A percentile compares a stretch with the other conserved stretches of the same genome.
Conservation (phyloP, 257 asterid genomes). For the Solanum neorickii region DNA sequence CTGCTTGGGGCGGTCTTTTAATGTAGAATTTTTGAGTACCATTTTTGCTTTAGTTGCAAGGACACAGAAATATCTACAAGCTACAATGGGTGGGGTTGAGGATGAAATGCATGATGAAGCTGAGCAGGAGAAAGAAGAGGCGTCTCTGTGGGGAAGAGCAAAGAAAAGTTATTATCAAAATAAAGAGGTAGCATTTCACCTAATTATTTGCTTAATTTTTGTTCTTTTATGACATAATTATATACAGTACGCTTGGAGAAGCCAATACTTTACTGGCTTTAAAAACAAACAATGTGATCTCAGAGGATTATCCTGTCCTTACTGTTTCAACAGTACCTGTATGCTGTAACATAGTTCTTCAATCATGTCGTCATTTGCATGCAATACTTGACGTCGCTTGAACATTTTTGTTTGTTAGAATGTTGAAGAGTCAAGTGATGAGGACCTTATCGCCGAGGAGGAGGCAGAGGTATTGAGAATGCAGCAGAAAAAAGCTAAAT, state of each 20-base stretch:
- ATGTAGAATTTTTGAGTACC: not conserved
- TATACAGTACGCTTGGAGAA: not conserved
- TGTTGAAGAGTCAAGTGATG: slow-evolving; percentile 57
- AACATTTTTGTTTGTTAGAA: slow-evolving; percentile 1
- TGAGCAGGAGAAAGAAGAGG: slow-evolving; percentile 43
- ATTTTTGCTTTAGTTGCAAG: slow-evolving; percentile 39
- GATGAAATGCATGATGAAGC: slow-evolving; percentile 56
- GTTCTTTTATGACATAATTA: not conserved
- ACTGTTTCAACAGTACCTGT: not conserved
- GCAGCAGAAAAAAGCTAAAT: slow-evolving; percentile 43
- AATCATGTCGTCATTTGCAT: not conserved
- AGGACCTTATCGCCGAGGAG: slow-evolving; percentile 62
- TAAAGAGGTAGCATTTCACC: slow-evolving; percentile 4
- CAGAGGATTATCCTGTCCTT: not conserved
- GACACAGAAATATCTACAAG: slow-evolving; percentile 48
- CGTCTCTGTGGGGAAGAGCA: slow-evolving; percentile 41
- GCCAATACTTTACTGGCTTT: not conserved
- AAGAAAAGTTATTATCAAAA: slow-evolving; percentile 23
- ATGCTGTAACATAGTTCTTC: not conserved
- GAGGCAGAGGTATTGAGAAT: slow-evolving; percentile 60
- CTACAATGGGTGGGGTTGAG: slow-evolving; percentile 58
- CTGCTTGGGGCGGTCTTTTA: not conserved
- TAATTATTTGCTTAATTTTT: not conserved
- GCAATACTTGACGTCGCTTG: not conserved
- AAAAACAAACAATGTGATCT: not conserved